A percentile compares a stretch with the other conserved stretches of the same genome.
These are phyloP conservation scores for Pontederia paniculata DNA, from an alignment of 176 grass and related monocot species.

Conservation along the genomic window DNA sequence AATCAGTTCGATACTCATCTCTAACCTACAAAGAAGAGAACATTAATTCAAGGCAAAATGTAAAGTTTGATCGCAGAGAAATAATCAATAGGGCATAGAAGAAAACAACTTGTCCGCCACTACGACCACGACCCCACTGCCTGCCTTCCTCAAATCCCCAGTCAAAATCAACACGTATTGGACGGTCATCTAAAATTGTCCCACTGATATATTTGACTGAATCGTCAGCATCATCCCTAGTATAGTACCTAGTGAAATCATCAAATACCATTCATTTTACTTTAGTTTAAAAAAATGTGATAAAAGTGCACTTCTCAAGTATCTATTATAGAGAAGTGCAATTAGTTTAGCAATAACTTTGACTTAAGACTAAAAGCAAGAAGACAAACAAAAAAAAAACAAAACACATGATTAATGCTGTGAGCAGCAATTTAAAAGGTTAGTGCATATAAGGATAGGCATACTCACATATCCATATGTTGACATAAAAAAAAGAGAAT, in stretches of 20 bases:
- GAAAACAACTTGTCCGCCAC: conserved; percentile 69
- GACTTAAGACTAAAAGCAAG: no score
- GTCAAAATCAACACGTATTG: conserved; percentile 72
- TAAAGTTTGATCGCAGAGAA: not conserved
- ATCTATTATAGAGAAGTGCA: no score
- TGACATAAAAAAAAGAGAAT: no score
- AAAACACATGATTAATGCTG: no score
- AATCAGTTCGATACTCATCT: conserved; percentile 97
- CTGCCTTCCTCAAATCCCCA: conserved; percentile 49
- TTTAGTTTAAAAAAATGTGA: no score
- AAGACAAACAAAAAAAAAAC: no score
- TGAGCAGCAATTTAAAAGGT: no score
- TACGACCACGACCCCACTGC: conserved; percentile 86
- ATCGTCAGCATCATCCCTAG: conserved; percentile 94
- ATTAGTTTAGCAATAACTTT: no score
- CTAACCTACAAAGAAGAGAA: conserved; percentile 37
- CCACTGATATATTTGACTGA: conserved; percentile 95
- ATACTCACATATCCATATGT: no score
- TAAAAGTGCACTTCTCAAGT: no score
- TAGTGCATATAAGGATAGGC: no score
- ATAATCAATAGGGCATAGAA: not conserved
- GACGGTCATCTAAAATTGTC: conserved; percentile 89
- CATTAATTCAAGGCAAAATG: not conserved
- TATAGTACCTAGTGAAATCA: conserved; percentile 68
- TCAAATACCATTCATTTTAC: no score